Evolutionary conservation across 2,329 filamentous ascomycete genomes (phyloP).

Genomic region (Penicillium hesseltinei): DNA sequence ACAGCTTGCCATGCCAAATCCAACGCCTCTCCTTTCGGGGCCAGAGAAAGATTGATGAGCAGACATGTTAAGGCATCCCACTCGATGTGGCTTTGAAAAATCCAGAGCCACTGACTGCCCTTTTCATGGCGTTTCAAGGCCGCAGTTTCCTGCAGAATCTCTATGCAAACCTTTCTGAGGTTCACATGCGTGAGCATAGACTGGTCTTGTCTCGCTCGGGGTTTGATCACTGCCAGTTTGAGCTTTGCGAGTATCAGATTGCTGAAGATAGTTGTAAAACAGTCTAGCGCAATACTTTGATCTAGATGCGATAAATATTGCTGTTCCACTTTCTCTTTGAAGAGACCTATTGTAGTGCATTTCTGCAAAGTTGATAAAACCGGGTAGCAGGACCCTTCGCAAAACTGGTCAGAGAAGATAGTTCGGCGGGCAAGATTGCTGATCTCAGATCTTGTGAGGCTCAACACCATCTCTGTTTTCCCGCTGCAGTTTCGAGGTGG

Average conservation of each 20-base stretch:
- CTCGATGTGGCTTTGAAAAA: constrained; percentile 22
- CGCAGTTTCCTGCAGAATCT: constrained; percentile 18
- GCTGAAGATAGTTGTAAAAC: constrained; percentile 11
- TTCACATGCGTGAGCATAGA: not conserved
- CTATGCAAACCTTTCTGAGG: constrained; percentile 12
- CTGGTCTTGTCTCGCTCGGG: not conserved
- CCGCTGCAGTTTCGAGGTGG: not conserved
- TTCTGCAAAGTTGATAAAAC: constrained; percentile 14
- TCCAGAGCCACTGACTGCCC: constrained; percentile 20
- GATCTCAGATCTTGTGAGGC: constrained; percentile 17
- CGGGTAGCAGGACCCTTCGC: constrained; percentile 17
- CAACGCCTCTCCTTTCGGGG: not conserved
- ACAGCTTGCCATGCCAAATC: constrained; percentile 9
- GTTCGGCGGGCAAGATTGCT: constrained; percentile 22
- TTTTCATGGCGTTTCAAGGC: constrained; percentile 15
- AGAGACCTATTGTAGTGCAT: constrained; percentile 16
- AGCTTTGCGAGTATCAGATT: constrained; percentile 16
- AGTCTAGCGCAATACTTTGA: constrained; percentile 14
- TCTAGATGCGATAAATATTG: constrained; percentile 16
- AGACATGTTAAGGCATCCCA: constrained; percentile 21
- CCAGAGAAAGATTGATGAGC: constrained; percentile 11
- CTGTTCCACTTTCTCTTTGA: constrained; percentile 12
- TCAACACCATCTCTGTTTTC: constrained; percentile 28
- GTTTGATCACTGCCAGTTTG: constrained; percentile 14
- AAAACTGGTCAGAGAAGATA: constrained; percentile 23